Percentiles rank a stretch among this genome's conserved stretches.
These are phyloP conservation scores for Solanum microdontum DNA, from an alignment of 257 asterid species.

Conservation along the genomic window DNA sequence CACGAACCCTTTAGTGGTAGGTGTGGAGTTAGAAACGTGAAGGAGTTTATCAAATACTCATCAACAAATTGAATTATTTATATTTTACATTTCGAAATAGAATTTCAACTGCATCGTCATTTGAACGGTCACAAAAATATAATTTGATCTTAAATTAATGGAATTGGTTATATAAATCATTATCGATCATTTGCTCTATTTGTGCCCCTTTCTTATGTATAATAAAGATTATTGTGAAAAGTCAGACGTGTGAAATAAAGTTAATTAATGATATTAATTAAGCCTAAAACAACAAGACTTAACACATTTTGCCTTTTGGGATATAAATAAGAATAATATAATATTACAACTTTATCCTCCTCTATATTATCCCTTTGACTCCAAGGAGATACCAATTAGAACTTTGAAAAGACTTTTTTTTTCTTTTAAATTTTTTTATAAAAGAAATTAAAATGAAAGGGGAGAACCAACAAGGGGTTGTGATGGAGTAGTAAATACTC, in stretches of 20 bases:
- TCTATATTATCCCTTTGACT: neutral
- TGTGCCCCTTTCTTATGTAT: neutral
- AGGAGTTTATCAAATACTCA: too few species aligned
- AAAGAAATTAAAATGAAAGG: neutral
- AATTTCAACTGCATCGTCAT: rapidly evolving
- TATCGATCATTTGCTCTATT: neutral
- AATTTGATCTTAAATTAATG: neutral
- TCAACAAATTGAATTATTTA: neutral
- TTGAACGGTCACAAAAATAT: too few species aligned
- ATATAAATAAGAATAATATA: neutral
- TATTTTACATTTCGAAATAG: neutral
- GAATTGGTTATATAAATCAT: neutral
- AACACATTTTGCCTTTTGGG: neutral
- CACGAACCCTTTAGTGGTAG: rapidly evolving
- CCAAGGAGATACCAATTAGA: neutral
- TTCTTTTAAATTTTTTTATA: too few species aligned
- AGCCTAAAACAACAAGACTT: neutral
- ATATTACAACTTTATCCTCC: neutral
- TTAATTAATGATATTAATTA: neutral
- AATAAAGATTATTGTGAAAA: neutral
- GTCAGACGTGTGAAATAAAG: neutral
- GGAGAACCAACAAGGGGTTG: neutral
- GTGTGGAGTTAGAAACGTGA: neutral
- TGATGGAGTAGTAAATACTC: neutral
- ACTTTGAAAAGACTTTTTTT: neutral